These are phyloP conservation scores for Rhizopogon vesiculosus DNA, from an alignment of 768 basidiomycete genomes.

Conservation along the genomic window DNA sequence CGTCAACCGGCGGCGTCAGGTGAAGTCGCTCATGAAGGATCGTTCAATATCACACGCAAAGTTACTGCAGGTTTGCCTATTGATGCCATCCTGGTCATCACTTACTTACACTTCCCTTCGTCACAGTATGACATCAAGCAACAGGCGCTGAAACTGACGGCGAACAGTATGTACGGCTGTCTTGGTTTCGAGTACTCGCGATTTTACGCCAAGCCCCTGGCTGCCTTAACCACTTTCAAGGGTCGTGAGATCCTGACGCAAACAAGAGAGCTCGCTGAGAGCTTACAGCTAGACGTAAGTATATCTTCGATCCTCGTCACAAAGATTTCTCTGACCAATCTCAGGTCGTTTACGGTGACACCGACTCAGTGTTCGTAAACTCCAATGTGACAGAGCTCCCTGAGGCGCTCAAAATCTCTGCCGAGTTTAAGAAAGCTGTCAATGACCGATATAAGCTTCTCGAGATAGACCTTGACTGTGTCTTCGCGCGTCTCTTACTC, in stretches of 20 bases:
- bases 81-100: background rate
- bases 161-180: conserved; percentile 99
- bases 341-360: conserved; percentile 98
- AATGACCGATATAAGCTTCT: conserved; percentile 94
- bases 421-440: conserved; percentile 91
- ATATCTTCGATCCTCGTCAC: background rate
- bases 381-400: conserved; percentile 86
- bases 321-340: background rate
- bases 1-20: conserved; percentile 82
- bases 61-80: conserved; percentile 66
- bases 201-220: conserved; percentile 95
- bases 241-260: conserved; percentile 96
- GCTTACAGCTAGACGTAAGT: conserved; percentile 81
- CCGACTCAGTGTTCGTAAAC: conserved; percentile 98
- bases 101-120: background rate
- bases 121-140: conserved; percentile 94
- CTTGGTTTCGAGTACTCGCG: conserved; percentile 96
- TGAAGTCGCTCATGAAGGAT: conserved; percentile 95
- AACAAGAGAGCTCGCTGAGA: conserved; percentile 90
- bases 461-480: conserved; percentile 93
- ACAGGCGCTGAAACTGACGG: conserved; percentile 93
- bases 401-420: conserved; percentile 88
- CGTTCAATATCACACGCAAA: conserved; percentile 66
- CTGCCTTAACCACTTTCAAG: conserved; percentile 95
- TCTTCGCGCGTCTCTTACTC: conserved; percentile 89